Conservation (phyloP, 495 filamentous ascomycete species). For the Xylaria cubensis region DNA sequence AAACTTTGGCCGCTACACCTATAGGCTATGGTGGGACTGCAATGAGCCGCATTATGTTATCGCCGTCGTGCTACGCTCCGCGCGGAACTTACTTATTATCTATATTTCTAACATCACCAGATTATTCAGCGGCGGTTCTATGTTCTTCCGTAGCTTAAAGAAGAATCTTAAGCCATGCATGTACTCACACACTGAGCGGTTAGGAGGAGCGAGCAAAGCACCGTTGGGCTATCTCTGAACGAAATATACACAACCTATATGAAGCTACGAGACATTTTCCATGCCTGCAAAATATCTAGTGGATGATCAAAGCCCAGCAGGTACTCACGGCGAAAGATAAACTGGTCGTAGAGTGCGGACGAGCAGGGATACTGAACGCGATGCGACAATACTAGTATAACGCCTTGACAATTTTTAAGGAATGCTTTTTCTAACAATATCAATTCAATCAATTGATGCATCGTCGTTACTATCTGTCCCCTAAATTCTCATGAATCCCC, state of each 20-base stretch:
- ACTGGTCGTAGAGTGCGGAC: background rate
- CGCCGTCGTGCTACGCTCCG: background rate
- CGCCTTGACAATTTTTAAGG: no score
- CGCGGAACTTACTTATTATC: background rate
- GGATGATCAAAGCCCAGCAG: background rate
- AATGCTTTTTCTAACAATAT: no score
- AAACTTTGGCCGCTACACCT: background rate
- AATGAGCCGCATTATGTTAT: background rate
- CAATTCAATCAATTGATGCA: no score
- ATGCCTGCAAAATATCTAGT: no score
- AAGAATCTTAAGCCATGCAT: background rate
- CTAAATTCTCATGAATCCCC: no score
- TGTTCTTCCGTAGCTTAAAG: background rate
- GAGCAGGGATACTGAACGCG: background rate
- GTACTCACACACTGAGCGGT: background rate
- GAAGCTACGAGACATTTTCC: background rate
- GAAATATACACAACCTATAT: background rate
- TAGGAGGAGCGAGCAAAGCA: background rate
- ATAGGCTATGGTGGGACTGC: background rate
- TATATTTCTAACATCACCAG: background rate
- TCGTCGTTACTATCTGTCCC: no score
- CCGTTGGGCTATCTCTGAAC: background rate
- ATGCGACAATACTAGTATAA: no score
- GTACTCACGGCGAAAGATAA: background rate
- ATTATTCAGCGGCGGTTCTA: conserved; percentile 7